Conservation (phyloP, 1,139 yeast species). For the Kurtzmaniella quercitrusa region DNA sequence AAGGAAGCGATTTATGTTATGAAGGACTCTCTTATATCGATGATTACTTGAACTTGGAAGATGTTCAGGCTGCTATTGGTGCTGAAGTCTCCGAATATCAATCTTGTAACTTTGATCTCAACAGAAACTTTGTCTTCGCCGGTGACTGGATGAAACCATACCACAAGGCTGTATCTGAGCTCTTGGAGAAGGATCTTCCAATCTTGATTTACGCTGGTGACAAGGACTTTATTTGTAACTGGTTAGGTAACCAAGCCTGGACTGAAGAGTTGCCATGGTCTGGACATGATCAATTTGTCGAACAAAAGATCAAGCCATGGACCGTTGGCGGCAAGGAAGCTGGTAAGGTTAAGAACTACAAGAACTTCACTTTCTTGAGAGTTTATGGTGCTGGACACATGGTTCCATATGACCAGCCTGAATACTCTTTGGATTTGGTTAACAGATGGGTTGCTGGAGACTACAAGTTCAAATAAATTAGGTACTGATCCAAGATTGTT, state of each 20-base stretch:
- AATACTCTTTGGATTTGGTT: conserved; percentile 42
- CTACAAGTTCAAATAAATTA: conserved; percentile 9
- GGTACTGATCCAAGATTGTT: too few species aligned
- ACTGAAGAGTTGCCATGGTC: conserved; percentile 65
- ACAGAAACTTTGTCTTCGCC: conserved; percentile 77
- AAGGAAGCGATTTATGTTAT: conserved; percentile 75
- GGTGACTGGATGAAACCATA: conserved; percentile 94
- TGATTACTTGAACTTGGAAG: conserved; percentile 32
- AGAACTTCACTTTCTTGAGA: conserved; percentile 45
- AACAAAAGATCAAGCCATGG: conserved; percentile 38
- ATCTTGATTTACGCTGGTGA: conserved; percentile 81
- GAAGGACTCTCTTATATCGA: conserved; percentile 27
- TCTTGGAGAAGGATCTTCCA: conserved; percentile 58
- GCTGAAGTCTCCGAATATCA: conserved; percentile 84
- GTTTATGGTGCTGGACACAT: conserved; percentile 47
- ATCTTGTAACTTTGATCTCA: conserved; percentile 81
- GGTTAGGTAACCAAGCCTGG: conserved; percentile 90
- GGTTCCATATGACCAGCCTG: conserved; percentile 50
- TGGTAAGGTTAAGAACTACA: conserved; percentile 45
- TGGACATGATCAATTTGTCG: conserved; percentile 48
- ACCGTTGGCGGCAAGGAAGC: conserved; percentile 34
- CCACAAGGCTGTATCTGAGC: conserved; percentile 57
- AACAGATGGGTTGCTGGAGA: conserved; percentile 45
- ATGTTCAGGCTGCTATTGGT: conserved; percentile 71
- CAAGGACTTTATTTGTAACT: conserved; percentile 80